phyloP scores from a whole-genome alignment of 2,329 filamentous ascomycete species.

The Cercospora sp. region DNA sequence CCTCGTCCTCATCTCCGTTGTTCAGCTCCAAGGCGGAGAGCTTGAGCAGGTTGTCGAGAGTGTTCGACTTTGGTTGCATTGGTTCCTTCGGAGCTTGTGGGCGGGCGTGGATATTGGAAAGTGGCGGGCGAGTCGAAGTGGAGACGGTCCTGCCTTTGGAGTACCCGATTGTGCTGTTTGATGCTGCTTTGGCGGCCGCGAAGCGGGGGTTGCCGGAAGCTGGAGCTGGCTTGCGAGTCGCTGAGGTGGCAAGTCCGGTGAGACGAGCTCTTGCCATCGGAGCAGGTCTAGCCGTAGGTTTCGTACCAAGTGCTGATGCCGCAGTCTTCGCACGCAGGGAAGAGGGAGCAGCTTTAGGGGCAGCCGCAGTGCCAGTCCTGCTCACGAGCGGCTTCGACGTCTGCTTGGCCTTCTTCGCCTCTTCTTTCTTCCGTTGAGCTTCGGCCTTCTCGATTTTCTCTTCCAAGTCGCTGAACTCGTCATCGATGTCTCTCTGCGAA shows the following conservation, averaged over 20 bases:
- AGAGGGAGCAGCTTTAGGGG: constrained; percentile 42
- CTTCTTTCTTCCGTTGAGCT: constrained; percentile 23
- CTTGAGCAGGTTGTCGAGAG: constrained; percentile 32
- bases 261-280: constrained; percentile 43
- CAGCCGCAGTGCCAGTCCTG: not conserved
- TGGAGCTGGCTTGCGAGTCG: constrained; percentile 26
- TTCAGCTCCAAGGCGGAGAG: constrained; percentile 24
- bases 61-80: constrained; percentile 16
- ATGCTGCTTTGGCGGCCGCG: constrained; percentile 64
- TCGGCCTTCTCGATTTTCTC: constrained; percentile 46
- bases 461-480: constrained; percentile 66
- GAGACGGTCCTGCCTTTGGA: constrained; percentile 67
- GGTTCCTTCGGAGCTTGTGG: constrained; percentile 13
- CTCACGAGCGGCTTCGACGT: constrained; percentile 17
- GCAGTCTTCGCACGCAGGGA: constrained; percentile 56
- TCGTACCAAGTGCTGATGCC: constrained; percentile 44
- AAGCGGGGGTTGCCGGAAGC: constrained; percentile 50
- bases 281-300: constrained; percentile 36
- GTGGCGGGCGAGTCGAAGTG: constrained; percentile 38
- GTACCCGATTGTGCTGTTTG: constrained; percentile 81
- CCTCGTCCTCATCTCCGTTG: constrained; percentile 17
- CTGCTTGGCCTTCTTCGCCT: constrained; percentile 29
- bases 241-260: constrained; percentile 33
- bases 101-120: constrained; percentile 26
- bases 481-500: constrained; percentile 63